A percentile compares a stretch with the other conserved stretches of the same genome.
Conservation (phyloP, 1,284 basidiomycete genomes). For the Sporisorium sorghi region DNA sequence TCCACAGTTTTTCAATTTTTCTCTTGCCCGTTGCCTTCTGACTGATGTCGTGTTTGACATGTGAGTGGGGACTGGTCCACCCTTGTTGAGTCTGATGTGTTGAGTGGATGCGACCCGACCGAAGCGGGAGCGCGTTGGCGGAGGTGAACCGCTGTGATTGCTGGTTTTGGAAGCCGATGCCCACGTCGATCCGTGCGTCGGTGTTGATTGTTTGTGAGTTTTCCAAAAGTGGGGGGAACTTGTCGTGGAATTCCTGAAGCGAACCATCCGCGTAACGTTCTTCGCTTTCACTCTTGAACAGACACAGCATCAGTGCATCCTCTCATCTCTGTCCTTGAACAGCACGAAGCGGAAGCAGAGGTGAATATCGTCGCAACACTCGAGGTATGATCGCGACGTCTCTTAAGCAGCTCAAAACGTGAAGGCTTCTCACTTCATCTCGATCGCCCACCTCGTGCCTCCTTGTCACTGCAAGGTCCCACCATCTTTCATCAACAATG, state of each 20-base stretch:
- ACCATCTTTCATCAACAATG: slow-evolving; percentile 17
- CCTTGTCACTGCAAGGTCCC: slow-evolving; percentile 1
- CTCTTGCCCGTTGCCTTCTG: no score
- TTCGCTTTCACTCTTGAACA: background rate
- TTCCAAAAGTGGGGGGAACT: slow-evolving; percentile 10
- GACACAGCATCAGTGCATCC: background rate
- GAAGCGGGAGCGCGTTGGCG: slow-evolving; percentile 4
- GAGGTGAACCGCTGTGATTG: slow-evolving; percentile 21
- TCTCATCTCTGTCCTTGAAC: background rate
- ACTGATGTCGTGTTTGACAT: background rate
- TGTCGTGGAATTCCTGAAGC: slow-evolving; percentile 1
- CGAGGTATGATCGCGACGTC: background rate
- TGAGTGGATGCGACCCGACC: background rate
- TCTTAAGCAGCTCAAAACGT: background rate
- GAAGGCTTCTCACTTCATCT: background rate
- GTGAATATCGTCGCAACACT: background rate
- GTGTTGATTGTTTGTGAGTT: slow-evolving; percentile 2
- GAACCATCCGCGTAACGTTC: background rate
- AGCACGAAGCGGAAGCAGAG: background rate
- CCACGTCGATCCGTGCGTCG: slow-evolving; percentile 23
- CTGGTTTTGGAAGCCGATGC: slow-evolving; percentile 1
- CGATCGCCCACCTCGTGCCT: background rate
- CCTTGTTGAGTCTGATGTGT: background rate
- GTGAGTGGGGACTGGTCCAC: background rate
- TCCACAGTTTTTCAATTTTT: background rate